Evolutionary conservation across 2,329 filamentous ascomycete species (phyloP).

Genomic region (Hymenoscyphus infarciens): DNA sequence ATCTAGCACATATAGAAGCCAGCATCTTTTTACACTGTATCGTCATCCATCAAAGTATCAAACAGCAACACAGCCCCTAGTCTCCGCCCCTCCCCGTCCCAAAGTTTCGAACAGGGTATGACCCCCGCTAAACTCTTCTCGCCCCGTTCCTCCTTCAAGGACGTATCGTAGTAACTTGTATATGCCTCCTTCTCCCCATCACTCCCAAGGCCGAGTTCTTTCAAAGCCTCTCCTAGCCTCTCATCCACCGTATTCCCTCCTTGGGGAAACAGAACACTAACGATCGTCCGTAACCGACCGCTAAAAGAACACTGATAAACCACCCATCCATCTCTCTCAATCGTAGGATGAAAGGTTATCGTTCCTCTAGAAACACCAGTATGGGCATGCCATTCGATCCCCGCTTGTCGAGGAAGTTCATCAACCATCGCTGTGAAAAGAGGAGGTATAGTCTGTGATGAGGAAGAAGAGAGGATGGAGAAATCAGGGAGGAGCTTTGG

Average conservation of each 20-base stretch:
- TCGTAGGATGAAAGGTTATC: slow-evolving; percentile 15
- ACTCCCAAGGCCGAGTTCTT: not conserved
- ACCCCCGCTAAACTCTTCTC: slow-evolving; percentile 23
- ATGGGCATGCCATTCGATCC: slow-evolving; percentile 80
- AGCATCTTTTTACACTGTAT: not conserved
- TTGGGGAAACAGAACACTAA: slow-evolving; percentile 11
- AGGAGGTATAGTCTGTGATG: slow-evolving; percentile 51
- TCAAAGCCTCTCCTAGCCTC: slow-evolving; percentile 3
- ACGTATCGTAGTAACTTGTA: slow-evolving; percentile 23
- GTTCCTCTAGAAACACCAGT: slow-evolving; percentile 47
- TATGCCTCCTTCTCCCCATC: not conserved
- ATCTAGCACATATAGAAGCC: not conserved
- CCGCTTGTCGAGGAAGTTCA: slow-evolving; percentile 67
- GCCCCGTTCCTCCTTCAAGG: slow-evolving; percentile 8
- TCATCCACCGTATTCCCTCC: not conserved
- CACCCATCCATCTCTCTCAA: slow-evolving; percentile 7
- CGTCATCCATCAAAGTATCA: not conserved
- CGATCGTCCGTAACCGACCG: slow-evolving; percentile 9
- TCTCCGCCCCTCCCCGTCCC: slow-evolving; percentile 38
- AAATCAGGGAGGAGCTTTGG: slow-evolving; percentile 47
- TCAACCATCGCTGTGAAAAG: slow-evolving; percentile 74
- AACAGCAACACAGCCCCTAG: slow-evolving; percentile 28
- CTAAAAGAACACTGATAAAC: slow-evolving; percentile 20
- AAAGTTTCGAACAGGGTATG: slow-evolving; percentile 43
- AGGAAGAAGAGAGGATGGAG: not conserved